Base-by-base conservation (phyloP, 73 alveolate genomes). In the Tetrahymena borealis region DNA sequence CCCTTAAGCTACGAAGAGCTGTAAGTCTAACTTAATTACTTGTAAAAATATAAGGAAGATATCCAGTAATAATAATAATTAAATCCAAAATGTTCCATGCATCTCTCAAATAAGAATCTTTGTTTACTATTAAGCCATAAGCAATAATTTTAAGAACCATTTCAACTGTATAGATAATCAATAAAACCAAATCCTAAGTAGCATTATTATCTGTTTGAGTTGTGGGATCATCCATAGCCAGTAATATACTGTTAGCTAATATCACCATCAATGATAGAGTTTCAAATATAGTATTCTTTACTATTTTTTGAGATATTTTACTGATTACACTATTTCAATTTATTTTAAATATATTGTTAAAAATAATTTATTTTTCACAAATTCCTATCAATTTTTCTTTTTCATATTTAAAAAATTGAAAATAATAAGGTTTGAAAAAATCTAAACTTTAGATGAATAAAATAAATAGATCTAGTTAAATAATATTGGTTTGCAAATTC, bases 1-100 rank as follows among this genome's bases (percentile, higher is more conserved):
- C 98, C 94, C 99, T 95, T 92, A 98, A 97, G 0, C 99, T 96
- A 94, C 99, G 92, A 79, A 98, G 91, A 6, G 98, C 99, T n/a
- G 96, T 95, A 43, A 95, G 94, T 60, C 37, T 91, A 0, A 91
- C 91, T 20, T 39, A 42, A 42, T 91, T 42, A n/a, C 78, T 39
- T 16, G 31, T 38, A 37, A 91, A 11, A 33, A 91, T 28, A 60
- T 91, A 91, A 43, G 94, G 94, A 24, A 96, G 35, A 77, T 93
- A 95, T 11, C 95, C 98, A 32, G 97, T 94, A 20, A 90, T 91
- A 13, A 97, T 96, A 32, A 97, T 96, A 10, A 91, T 90, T 77
- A 96, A 96, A 94, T 97, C 99, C 40, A 97, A 91, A 3, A 95
- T 93, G 91, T 97, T 97, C 98, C 99, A 97, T 33, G 96, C 90